phyloP scores from a whole-genome alignment of 306 rosid species.

The apple (Malus domestica) region DNA sequence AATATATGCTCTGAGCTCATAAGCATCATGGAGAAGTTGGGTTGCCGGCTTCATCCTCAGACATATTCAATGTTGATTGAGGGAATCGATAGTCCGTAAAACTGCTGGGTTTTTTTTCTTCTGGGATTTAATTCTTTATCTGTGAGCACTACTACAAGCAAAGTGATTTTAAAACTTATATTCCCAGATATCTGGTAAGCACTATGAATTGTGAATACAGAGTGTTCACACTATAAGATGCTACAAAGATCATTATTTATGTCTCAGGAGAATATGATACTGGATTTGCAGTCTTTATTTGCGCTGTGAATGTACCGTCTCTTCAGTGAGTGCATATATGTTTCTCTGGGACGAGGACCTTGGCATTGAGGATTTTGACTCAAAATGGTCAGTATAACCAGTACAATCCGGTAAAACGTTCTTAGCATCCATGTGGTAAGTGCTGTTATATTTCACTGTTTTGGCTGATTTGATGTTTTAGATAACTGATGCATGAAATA shows the following conservation, averaged over 20 bases:
- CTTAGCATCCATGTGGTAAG: neutral
- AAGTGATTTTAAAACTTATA: neutral
- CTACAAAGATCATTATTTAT: neutral
- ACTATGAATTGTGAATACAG: neutral
- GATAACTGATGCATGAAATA: neutral
- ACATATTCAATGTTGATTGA: slow-evolving; percentile 59
- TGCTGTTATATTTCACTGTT: neutral
- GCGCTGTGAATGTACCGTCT: neutral
- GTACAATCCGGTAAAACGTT: neutral
- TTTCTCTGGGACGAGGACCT: slow-evolving; percentile 91
- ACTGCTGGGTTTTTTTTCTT: neutral
- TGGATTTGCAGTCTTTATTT: neutral
- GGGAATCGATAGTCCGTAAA: slow-evolving; percentile 35
- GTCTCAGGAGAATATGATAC: neutral
- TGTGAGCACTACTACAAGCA: neutral
- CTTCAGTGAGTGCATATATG: slow-evolving; percentile 38
- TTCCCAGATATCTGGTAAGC: neutral
- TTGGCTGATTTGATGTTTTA: neutral
- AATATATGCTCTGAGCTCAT: slow-evolving; percentile 57
- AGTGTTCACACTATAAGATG: neutral
- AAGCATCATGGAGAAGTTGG: slow-evolving; percentile 50
- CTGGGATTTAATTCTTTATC: neutral
- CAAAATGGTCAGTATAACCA: slow-evolving; percentile 35
- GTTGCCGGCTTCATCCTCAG: slow-evolving; percentile 61
- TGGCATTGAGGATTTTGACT: slow-evolving; percentile 66